Conservation (phyloP, 1,139 yeast species). For the Zygotorulaspora mrakii region DNA sequence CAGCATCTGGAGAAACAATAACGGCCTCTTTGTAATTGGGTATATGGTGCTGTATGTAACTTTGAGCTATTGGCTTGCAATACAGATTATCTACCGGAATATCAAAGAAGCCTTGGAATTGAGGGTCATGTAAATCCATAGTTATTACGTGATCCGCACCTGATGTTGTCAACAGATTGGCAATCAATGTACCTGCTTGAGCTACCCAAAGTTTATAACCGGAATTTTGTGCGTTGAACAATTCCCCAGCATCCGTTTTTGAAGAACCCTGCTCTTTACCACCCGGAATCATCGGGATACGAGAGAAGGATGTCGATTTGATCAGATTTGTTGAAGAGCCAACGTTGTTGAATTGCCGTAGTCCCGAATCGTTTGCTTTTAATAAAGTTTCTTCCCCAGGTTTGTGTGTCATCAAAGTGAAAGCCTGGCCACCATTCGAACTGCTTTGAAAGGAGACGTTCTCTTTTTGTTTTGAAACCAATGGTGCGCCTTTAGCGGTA, state of each 20-base stretch:
- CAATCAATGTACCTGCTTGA: slow-evolving; percentile 89
- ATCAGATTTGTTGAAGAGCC: slow-evolving; percentile 12
- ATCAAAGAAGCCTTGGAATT: slow-evolving; percentile 89
- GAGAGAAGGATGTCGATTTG: slow-evolving; percentile 27
- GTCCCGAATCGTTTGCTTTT: slow-evolving; percentile 23
- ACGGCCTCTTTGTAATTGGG: slow-evolving; percentile 77
- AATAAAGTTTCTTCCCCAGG: slow-evolving; percentile 27
- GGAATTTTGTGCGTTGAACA: slow-evolving; percentile 42
- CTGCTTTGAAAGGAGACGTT: slow-evolving; percentile 54
- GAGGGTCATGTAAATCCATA: slow-evolving; percentile 96
- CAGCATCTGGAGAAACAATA: slow-evolving; percentile 92
- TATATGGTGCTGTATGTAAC: slow-evolving; percentile 68
- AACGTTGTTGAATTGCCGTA: slow-evolving; percentile 17
- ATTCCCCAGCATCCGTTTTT: slow-evolving; percentile 31
- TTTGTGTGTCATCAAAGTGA: slow-evolving; percentile 24
- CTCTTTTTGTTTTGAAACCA: slow-evolving; percentile 44
- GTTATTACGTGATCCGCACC: slow-evolving; percentile 97
- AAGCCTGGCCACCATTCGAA: slow-evolving; percentile 6
- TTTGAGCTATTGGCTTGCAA: slow-evolving; percentile 77
- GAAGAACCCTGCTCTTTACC: slow-evolving; percentile 27
- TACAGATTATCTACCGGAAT: slow-evolving; percentile 90
- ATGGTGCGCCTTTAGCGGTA: slow-evolving; percentile 63
- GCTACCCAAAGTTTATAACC: slow-evolving; percentile 95
- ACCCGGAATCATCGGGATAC: slow-evolving; percentile 38
- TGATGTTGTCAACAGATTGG: slow-evolving; percentile 82